Evolutionary conservation across 2,329 filamentous ascomycete genomes (phyloP), one percentile per base, ranked within the genome.

Genomic region (Botrytis byssoidea): DNA sequence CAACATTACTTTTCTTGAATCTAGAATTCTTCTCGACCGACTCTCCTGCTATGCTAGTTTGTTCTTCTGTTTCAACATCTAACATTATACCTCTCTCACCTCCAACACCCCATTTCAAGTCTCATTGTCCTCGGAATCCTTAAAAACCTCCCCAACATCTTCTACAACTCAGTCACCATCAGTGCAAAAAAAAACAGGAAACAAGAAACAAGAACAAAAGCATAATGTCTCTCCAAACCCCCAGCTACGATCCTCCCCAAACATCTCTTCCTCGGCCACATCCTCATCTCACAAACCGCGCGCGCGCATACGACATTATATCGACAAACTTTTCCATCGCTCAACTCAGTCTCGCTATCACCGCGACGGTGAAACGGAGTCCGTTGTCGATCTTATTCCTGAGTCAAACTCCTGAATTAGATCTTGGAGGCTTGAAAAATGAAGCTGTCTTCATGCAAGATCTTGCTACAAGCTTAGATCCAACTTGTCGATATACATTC

Each of bases 401-500:
- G 16, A 37, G 7, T 20, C 48, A 37, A n/a, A 72, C 42, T 48
- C 60, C 37, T 25, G 48, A 67, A 14, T n/a, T 35, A 4, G 18
- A 51, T 22, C 29, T 68, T 5, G 51, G n/a, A 6, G 22, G 35
- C 65, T 57, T 68, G 16, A 57, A 42, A 3, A 14, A 29, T 57
- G 48, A 35, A 60, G 40, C 63, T 22, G 10, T 68, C 7, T 72
- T 72, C 35, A 55, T 72, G 37, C 46, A 72, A 25, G 71, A 72
- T 59, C 68, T 72, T 6, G 71, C 71, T 1, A 72, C 71, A 16
- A 32, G 22, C 35, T 37, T 72, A n/a, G 71, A 72, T 68, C 71
- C 71, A 14, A 72, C 51, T 22, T 68, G 71, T 48, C 42, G 63
- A 29, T 72, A 68, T 40, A 72, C 71, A n/a, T 72, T 68, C n/a